phyloP scores from a whole-genome alignment of 202 grass and related monocot genomes.

The Zoysia matrella region DNA sequence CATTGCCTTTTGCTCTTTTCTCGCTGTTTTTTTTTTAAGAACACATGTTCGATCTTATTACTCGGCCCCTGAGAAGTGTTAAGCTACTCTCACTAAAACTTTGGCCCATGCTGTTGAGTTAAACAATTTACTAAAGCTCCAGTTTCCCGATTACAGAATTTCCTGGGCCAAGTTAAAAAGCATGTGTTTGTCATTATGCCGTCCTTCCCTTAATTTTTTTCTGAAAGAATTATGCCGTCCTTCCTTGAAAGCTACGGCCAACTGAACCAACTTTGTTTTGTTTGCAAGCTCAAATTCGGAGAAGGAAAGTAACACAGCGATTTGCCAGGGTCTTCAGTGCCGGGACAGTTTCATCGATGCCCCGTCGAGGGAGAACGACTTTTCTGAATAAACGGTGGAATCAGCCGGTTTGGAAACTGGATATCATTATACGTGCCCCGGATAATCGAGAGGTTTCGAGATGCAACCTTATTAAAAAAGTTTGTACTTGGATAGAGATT shows the following conservation, averaged over 20 bases:
- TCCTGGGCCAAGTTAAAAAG: slow-evolving; percentile 46
- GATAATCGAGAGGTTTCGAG: too few relatives aligned
- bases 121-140: not conserved
- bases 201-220: too few relatives aligned
- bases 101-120: not conserved
- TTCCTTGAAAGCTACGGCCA: slow-evolving; percentile 40
- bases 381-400: not conserved
- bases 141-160: slow-evolving; percentile 7
- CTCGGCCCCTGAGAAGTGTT: not conserved
- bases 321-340: not conserved
- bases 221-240: not conserved
- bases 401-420: not conserved
- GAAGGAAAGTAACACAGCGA: not conserved
- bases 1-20: too few relatives aligned
- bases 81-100: not conserved
- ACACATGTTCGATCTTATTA: too few relatives aligned
- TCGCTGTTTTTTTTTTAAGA: too few relatives aligned
- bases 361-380: not conserved
- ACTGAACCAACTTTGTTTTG: slow-evolving; percentile 3
- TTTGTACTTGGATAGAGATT: not conserved
- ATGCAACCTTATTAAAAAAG: not conserved
- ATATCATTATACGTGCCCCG: too few relatives aligned
- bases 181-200: slow-evolving; percentile 46
- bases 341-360: not conserved
- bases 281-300: not conserved